Base-by-base conservation (phyloP, 208 protist genomes). In the Acanthamoeba castellanii region DNA sequence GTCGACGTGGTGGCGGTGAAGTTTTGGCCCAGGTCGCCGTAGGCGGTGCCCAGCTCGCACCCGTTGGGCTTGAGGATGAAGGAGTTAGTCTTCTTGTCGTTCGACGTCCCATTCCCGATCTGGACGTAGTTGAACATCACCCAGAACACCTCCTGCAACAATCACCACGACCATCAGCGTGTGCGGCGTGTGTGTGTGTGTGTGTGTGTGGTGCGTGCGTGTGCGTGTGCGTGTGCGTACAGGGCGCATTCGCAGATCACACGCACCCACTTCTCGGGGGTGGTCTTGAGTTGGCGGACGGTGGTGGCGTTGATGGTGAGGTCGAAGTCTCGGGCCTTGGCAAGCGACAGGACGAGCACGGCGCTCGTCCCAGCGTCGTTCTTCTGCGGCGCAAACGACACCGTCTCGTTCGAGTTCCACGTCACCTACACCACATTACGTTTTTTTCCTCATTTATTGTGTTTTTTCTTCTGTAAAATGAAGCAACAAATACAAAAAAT, bases 51-150 rank as follows among this genome's bases (percentile, higher is more conserved):
- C 27, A 70, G 64, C 64, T 70, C 64, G 27, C 64, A 70, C 27
- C 64, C 64, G 64, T 70, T 70, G 64, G 64, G 64, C 64, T 70
- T n/a, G 64, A 70, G 64, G 64, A 70, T 70, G 64, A 70, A 70
- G 64, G n/a, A 70, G 64, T 70, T 70, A 16, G 59, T 64, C 59
- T 64, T 64, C 59, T 64, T 64, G 59, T 64, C 59, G 59, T 64
- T 64, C 18, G 59, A 64, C 59, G 59, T 64, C 11, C 59, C 59
- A 16, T 64, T 27, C 59, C 59, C 59, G 59, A 64, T 7, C 59
- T 64, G 11, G 59, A 27, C 59, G 59, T 64, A 64, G 59, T 64
- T 64, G 59, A 64, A 64, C 59, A 64, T 64, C 59, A 64, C 59
- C 59, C 59, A 64, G 59, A 64, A 64, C 59, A 64, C 59, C 59